These are phyloP conservation scores for Aaosphaeria arxii DNA, from an alignment of 2,329 filamentous ascomycete species.

Conservation along the genomic window DNA sequence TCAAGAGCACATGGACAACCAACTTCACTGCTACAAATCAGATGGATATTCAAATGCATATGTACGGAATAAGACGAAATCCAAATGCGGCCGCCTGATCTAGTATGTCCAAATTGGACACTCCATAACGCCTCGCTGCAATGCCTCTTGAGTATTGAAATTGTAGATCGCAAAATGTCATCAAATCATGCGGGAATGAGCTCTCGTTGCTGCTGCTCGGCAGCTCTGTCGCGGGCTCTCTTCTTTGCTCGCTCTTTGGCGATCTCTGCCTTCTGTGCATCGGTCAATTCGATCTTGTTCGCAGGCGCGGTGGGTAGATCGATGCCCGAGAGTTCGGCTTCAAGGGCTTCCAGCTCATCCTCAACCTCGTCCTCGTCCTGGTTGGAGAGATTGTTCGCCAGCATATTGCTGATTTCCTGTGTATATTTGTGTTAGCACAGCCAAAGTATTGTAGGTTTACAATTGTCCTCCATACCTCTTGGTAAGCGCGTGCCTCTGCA, in stretches of 20 bases:
- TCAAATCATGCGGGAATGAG: slow-evolving; percentile 34
- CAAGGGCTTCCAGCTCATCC: slow-evolving; percentile 83
- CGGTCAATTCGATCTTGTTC: slow-evolving; percentile 26
- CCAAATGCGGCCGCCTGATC: too few relatives aligned
- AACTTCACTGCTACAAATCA: too few relatives aligned
- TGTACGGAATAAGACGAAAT: too few relatives aligned
- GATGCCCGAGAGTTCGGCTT: slow-evolving; percentile 56
- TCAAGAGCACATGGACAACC: slow-evolving; percentile 16
- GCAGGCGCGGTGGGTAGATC: slow-evolving; percentile 41
- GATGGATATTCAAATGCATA: too few relatives aligned
- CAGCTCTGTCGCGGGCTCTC: slow-evolving; percentile 29
- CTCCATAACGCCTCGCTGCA: slow-evolving; percentile 30
- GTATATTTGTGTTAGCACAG: not conserved
- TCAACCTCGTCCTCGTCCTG: slow-evolving; percentile 98
- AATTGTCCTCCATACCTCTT: slow-evolving; percentile 57
- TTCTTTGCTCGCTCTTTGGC: slow-evolving; percentile 30
- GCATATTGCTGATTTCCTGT: slow-evolving; percentile 88
- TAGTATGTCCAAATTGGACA: not conserved
- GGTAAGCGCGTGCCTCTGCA: slow-evolving; percentile 86
- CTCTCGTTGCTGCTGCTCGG: slow-evolving; percentile 20
- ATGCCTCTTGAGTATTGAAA: too few relatives aligned
- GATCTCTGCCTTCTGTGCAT: slow-evolving; percentile 24
- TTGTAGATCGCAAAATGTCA: too few relatives aligned
- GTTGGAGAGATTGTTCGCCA: slow-evolving; percentile 83
- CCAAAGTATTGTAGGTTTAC: too few relatives aligned